Evolutionary conservation across 257 asterid species (phyloP), one percentile per base, ranked within the genome.

Genomic region (Euphrasia confusa): DNA sequence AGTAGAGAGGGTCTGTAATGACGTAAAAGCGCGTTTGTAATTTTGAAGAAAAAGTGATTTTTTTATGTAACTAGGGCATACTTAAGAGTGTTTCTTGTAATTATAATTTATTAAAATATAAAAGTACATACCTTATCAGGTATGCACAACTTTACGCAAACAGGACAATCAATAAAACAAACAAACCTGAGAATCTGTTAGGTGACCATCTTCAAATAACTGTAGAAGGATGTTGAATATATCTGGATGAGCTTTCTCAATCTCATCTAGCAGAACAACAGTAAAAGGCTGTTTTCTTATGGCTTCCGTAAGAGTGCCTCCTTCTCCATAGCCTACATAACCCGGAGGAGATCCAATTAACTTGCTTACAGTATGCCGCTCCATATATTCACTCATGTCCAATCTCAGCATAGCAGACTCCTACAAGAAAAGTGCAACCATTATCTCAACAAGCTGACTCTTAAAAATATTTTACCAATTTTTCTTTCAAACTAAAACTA

Each of bases 341-440:
- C 99, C 99, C 12, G 99, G 99, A 67, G 99, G 99, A 47, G 99
- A 89, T 63, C 99, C 99, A 28, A 93, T 93, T 82, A 93, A 78
- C 88, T 89, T 93, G 81, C 99, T 93, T 40, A 93, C 91, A n/a
- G 97, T 78, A 74, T 93, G 99, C 63, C 94, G 84, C 76, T 93
- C 99, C 99, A 93, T 93, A 66, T 93, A 93, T 74, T 93, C 99
- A 45, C 96, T 93, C 99, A 93, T 93, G 74, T 93, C 99, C 82
- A 93, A 74, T 76, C 99, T 82, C 53, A 93, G 79, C 99, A 93
- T 93, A 63, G 95, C 88, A 0, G 89, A 79, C 67, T 89, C 99
- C 99, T 93, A 69, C 65, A 72, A 61, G 64, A 65, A 63, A 67
- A 66, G 37, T 39, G 21, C 32, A 13, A 55, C 15, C 26, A 68